These are phyloP conservation scores for Typha latifolia DNA, from an alignment of 176 grass and related monocot species.

Conservation along the genomic window DNA sequence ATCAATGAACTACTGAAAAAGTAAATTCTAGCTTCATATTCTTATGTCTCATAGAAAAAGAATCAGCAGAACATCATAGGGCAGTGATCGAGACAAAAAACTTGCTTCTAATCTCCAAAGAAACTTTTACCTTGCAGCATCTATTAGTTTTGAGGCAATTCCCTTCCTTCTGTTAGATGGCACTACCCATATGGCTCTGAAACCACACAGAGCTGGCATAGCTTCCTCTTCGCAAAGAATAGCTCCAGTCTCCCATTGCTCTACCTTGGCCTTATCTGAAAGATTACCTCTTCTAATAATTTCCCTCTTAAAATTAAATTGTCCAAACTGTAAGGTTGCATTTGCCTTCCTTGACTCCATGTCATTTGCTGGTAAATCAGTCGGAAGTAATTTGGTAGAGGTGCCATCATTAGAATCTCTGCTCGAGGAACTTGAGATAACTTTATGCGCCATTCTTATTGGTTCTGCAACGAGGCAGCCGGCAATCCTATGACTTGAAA, in stretches of 20 bases:
- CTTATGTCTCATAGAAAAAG: background rate
- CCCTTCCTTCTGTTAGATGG: constrained; percentile 56
- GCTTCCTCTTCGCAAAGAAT: constrained; percentile 57
- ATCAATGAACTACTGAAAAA: background rate
- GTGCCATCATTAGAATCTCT: background rate
- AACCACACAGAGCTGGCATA: constrained; percentile 54
- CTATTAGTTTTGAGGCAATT: constrained; percentile 59
- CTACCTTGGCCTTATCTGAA: constrained; percentile 20
- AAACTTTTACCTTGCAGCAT: constrained; percentile 46
- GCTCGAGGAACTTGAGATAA: constrained; percentile 32
- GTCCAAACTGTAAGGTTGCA: constrained; percentile 59
- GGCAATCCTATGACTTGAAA: constrained; percentile 62
- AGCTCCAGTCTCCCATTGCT: constrained; percentile 39
- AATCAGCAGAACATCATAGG: too few species aligned
- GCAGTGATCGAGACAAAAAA: too few species aligned
- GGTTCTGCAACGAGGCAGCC: constrained; percentile 81
- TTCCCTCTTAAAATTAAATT: constrained; percentile 74
- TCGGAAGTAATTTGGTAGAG: background rate
- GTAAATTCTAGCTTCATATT: background rate
- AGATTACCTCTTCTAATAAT: constrained; percentile 27
- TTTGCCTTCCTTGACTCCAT: constrained; percentile 14
- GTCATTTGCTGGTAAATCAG: constrained; percentile 8
- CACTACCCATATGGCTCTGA: constrained; percentile 84
- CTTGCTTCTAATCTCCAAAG: too few species aligned
- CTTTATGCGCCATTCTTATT: constrained; percentile 69